Conservation (phyloP, 805 yeast species). For the Starmerella stigmatis region DNA sequence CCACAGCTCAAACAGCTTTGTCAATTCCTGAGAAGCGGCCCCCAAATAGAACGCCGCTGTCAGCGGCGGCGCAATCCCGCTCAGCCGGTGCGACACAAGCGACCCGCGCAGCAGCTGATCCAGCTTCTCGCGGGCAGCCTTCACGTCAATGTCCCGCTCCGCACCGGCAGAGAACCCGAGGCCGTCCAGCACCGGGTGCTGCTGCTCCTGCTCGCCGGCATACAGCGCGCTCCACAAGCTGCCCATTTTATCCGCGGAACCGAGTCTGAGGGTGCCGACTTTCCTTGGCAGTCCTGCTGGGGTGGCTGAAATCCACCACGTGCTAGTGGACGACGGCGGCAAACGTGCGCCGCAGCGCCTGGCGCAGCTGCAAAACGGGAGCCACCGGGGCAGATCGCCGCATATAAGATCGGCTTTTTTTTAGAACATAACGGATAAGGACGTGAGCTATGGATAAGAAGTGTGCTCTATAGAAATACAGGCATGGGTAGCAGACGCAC, state of each 20-base stretch:
- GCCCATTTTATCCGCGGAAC: too few species aligned
- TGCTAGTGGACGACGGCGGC: too few species aligned
- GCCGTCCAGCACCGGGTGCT: slow-evolving; percentile 12
- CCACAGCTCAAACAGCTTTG: slow-evolving; percentile 27
- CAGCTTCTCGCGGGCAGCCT: slow-evolving; percentile 13
- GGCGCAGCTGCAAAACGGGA: too few species aligned
- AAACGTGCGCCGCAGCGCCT: too few species aligned
- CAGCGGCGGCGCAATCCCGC: slow-evolving; percentile 21
- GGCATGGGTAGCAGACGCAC: too few species aligned
- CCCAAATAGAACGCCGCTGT: slow-evolving; percentile 33
- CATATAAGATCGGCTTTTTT: too few species aligned
- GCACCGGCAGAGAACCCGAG: slow-evolving; percentile 9
- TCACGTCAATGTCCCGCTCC: slow-evolving; percentile 8
- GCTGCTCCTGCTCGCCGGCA: neutral
- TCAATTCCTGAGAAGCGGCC: slow-evolving; percentile 28
- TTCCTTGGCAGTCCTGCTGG: too few species aligned
- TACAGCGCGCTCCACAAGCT: slow-evolving; percentile 1
- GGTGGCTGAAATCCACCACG: neutral
- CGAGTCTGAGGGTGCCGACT: too few species aligned
- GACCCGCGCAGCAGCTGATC: slow-evolving; percentile 22
- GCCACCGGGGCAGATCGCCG: too few species aligned
- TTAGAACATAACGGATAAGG: too few species aligned
- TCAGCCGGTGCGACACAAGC: slow-evolving; percentile 12
- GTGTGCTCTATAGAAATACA: too few species aligned
- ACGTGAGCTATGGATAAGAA: too few species aligned